Evolutionary conservation across 2,329 filamentous ascomycete species (phyloP).

Genomic region (Aspergillus carbonarius): DNA sequence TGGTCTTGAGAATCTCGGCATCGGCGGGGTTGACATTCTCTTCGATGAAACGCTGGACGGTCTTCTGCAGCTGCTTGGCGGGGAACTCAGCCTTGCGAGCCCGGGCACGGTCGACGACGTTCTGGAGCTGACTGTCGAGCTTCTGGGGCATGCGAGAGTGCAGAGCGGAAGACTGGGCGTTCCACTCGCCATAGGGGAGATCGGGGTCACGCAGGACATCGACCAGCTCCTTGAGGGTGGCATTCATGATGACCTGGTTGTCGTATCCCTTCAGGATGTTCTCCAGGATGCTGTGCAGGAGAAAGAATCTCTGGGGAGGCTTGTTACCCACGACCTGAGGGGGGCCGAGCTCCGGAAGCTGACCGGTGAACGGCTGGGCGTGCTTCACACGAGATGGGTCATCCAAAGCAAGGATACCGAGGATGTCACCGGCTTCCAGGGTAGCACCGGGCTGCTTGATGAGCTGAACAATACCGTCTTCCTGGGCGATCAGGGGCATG

Average conservation of each 20-base stretch:
- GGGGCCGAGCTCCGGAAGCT: slow-evolving; percentile 81
- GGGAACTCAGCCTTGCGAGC: slow-evolving; percentile 83
- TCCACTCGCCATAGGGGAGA: slow-evolving; percentile 95
- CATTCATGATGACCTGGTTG: slow-evolving; percentile 93
- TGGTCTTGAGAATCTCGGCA: slow-evolving; percentile 68
- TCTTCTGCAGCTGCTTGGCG: slow-evolving; percentile 80
- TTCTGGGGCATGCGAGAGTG: slow-evolving; percentile 96
- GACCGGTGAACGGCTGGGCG: slow-evolving; percentile 87
- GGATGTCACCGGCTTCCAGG: slow-evolving; percentile 94
- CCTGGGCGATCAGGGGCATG: slow-evolving; percentile 93
- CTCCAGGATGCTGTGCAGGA: slow-evolving; percentile 72
- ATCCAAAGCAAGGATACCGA: slow-evolving; percentile 94
- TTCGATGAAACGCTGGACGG: slow-evolving; percentile 82
- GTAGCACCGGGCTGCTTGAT: slow-evolving; percentile 99
- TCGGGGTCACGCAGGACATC: slow-evolving; percentile 85
- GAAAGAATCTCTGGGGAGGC: slow-evolving; percentile 80
- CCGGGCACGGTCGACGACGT: slow-evolving; percentile 82
- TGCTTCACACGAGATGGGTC: slow-evolving; percentile 96
- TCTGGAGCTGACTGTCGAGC: slow-evolving; percentile 76
- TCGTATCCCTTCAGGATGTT: slow-evolving; percentile 94
- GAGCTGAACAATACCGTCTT: slow-evolving; percentile 94
- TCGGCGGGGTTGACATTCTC: slow-evolving; percentile 76
- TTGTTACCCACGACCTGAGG: slow-evolving; percentile 88
- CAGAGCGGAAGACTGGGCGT: slow-evolving; percentile 91
- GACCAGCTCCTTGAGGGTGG: slow-evolving; percentile 83